Base-by-base conservation (phyloP, 306 rosid species). In the Amphicarpaea edgeworthii region DNA sequence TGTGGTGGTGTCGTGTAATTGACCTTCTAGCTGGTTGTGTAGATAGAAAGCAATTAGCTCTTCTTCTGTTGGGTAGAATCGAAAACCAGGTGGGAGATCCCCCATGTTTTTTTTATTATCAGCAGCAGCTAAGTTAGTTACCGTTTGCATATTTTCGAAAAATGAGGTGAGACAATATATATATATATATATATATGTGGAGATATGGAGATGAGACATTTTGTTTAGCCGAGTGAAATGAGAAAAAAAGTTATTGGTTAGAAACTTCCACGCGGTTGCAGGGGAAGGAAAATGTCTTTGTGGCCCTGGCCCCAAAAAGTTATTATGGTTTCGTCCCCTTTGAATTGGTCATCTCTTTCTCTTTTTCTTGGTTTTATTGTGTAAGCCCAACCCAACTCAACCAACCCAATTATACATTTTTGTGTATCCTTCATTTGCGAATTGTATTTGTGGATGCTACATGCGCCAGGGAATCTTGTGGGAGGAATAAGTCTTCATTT, bases 21-120 rank as follows among this genome's bases (percentile, higher is more conserved):
- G 82, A 6, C 91, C 93, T 34, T 88, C 54, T 0, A 90, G 89
- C 79, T 84, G 90, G 82, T 82, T 83, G 73, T 45, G 80, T 2
- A 92, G 83, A 65, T 92, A 92, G 82, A 88, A 90, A 10, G 76
- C 72, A 24, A 92, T 68, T 0, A 92, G 74, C 65, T 92, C 97
- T 75, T 92, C 97, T 47, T 92, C 97, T 1, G 93, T 89, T 0
- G 97, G 97, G 83, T 82, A 92, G 86, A 92, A 92, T 0, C 97
- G 87, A 72, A 85, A 92, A 8, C 97, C 97, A 1, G 82, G 83
- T 21, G 88, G 73, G 1, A 34, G 83, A 16, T 72, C 49, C 37
- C 54, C 81, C 83, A 81, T 87, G 6, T 43, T 43, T 50, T 9
- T 16, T 17, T 12, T n/a, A 2, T 15, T 23, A 12, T 7, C 9